Percentiles rank a stretch among this genome's conserved stretches.
phyloP scores from a whole-genome alignment of 2,329 filamentous ascomycete genomes.

The Apiospora rasikravindrae region DNA sequence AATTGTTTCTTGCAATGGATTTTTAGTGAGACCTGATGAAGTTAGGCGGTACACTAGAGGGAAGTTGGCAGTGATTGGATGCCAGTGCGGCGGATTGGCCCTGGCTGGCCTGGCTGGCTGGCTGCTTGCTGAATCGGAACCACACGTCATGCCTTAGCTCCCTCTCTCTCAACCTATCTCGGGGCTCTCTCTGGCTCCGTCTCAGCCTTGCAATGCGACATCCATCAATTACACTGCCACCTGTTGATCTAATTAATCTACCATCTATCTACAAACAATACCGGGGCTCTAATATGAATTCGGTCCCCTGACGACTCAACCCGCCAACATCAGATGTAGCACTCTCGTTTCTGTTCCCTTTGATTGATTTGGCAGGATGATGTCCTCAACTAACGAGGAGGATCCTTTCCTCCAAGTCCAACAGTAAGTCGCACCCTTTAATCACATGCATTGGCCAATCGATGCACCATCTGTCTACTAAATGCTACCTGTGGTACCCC shows the following conservation, averaged over 20 bases:
- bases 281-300: not conserved
- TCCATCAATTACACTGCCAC: not conserved
- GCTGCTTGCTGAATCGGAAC: constrained; percentile 11
- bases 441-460: not conserved
- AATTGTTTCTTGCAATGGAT: not conserved
- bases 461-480: not conserved
- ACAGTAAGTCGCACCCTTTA: constrained; percentile 53
- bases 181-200: not conserved
- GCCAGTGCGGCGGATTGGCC: not conserved
- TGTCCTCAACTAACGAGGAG: constrained; percentile 70
- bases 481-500: constrained; percentile 9
- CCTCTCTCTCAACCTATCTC: not conserved
- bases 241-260: not conserved
- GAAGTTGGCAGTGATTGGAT: not conserved
- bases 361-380: constrained; percentile 54
- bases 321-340: constrained; percentile 13
- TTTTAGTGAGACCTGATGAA: constrained; percentile 13
- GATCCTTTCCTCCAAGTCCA: constrained; percentile 77
- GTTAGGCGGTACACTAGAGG: not conserved
- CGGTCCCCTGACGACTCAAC: not conserved
- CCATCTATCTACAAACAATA: not conserved
- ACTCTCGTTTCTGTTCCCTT: not conserved
- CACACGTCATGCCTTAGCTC: constrained; percentile 12
- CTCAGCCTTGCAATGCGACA: constrained; percentile 16
- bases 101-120: not conserved